phyloP scores from a whole-genome alignment of 2,329 filamentous ascomycete genomes.

The Trichoderma asperellum region DNA sequence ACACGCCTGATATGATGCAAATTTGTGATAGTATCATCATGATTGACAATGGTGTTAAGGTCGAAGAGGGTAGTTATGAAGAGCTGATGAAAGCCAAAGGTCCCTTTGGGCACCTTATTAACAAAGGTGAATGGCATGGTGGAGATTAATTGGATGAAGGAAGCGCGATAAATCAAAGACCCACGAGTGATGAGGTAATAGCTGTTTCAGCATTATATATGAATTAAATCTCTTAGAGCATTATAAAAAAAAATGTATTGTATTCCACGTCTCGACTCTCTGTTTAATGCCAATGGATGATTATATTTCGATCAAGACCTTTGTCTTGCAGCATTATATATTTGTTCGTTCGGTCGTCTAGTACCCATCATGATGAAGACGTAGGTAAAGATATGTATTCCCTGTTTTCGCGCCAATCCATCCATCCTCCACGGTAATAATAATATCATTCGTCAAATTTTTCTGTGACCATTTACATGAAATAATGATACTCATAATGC shows the following conservation, averaged over 20 bases:
- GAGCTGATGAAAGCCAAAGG: conserved; percentile 56
- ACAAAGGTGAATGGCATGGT: conserved; percentile 36
- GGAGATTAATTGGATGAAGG: background rate
- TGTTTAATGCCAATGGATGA: background rate
- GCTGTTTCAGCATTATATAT: background rate
- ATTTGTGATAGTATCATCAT: conserved; percentile 75
- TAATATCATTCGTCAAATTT: background rate
- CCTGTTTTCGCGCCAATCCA: background rate
- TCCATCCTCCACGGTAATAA: background rate
- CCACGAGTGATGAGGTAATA: background rate
- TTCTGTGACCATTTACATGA: background rate
- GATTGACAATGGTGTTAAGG: conserved; percentile 67
- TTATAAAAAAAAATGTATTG: background rate
- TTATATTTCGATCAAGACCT: background rate
- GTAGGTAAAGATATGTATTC: background rate
- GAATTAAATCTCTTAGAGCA: background rate
- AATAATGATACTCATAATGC: background rate
- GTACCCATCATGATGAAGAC: background rate
- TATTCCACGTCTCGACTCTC: background rate
- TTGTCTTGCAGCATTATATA: conserved; percentile 1
- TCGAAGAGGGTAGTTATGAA: conserved; percentile 68
- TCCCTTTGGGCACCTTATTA: conserved; percentile 55
- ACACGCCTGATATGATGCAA: conserved; percentile 83
- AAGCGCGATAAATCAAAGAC: background rate
- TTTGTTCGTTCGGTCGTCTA: background rate